These are phyloP conservation scores for Aspergillus pseudoterreus DNA, from an alignment of 2,329 filamentous ascomycete species.

Conservation along the genomic window DNA sequence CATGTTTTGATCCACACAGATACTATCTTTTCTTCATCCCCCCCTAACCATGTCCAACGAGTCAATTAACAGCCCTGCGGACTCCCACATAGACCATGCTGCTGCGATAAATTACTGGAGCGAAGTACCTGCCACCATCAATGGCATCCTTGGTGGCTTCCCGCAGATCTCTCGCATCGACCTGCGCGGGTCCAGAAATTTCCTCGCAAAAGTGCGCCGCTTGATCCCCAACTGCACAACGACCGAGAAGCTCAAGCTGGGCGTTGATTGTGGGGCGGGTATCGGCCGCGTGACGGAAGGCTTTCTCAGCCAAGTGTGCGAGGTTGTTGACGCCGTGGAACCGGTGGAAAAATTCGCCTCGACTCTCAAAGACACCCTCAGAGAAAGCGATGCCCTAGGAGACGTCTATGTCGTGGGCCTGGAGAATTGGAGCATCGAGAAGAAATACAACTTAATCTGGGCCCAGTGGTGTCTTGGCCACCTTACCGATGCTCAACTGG, in stretches of 20 bases:
- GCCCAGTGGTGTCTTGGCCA: conserved; percentile 88
- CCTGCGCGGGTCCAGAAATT: conserved; percentile 64
- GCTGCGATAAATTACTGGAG: conserved; percentile 36
- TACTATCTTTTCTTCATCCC: neutral
- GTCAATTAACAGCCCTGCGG: neutral
- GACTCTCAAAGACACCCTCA: conserved; percentile 44
- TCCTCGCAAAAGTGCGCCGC: conserved; percentile 60
- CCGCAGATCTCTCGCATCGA: conserved; percentile 66
- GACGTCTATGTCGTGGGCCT: conserved; percentile 68
- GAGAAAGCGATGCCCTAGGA: conserved; percentile 50
- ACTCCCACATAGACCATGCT: conserved; percentile 31
- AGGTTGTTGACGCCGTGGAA: conserved; percentile 77
- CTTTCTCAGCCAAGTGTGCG: conserved; percentile 64
- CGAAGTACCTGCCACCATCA: conserved; percentile 39
- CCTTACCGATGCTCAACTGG: conserved; percentile 69
- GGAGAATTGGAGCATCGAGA: conserved; percentile 61
- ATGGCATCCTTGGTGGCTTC: conserved; percentile 64
- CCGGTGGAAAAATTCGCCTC: conserved; percentile 78
- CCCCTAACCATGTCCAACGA: neutral
- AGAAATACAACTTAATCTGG: conserved; percentile 77
- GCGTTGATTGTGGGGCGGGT: conserved; percentile 62
- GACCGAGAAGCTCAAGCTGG: conserved; percentile 27
- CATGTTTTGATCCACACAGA: neutral
- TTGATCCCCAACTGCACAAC: conserved; percentile 11
- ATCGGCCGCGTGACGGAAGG: conserved; percentile 81